Conservation (phyloP, 2,329 filamentous ascomycete species). For the Phaeosphaeria sp. region DNA sequence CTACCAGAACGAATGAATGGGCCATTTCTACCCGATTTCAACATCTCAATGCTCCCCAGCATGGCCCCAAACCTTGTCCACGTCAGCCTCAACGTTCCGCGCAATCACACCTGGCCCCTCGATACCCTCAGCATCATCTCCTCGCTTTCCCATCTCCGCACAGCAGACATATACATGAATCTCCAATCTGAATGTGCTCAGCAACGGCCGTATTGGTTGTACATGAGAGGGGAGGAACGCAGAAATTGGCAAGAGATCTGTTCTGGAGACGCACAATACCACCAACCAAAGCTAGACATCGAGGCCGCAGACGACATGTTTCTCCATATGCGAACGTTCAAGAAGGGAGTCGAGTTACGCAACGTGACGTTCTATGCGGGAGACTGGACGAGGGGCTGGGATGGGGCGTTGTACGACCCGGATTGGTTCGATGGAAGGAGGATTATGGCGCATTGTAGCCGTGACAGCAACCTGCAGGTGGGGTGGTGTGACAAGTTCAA, state of each 20-base stretch:
- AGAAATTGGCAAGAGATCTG: not conserved
- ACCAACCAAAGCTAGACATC: conserved; percentile 8
- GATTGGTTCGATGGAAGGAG: conserved; percentile 8
- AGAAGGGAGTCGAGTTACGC: conserved; percentile 5
- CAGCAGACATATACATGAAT: conserved; percentile 16
- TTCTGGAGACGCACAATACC: conserved; percentile 10
- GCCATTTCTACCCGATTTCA: not conserved
- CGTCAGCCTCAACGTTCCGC: conserved; percentile 17
- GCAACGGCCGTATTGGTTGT: not conserved
- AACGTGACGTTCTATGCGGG: conserved; percentile 19
- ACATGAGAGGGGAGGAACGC: not conserved
- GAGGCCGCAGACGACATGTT: conserved; percentile 15
- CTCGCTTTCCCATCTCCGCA: conserved; percentile 8
- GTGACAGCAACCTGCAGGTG: not conserved
- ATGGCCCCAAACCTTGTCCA: conserved; percentile 12
- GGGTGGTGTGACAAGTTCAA: conserved; percentile 6
- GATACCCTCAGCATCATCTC: conserved; percentile 9
- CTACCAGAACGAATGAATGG: not conserved
- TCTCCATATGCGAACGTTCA: conserved; percentile 11
- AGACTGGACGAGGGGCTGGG: conserved; percentile 12
- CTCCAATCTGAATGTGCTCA: conserved; percentile 13
- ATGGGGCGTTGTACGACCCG: conserved; percentile 3
- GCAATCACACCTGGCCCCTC: conserved; percentile 23
- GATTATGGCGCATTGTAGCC: conserved; percentile 13
- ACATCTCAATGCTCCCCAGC: conserved; percentile 5